phyloP scores from a whole-genome alignment of 768 basidiomycete species.

The Tylopilus felleus region DNA sequence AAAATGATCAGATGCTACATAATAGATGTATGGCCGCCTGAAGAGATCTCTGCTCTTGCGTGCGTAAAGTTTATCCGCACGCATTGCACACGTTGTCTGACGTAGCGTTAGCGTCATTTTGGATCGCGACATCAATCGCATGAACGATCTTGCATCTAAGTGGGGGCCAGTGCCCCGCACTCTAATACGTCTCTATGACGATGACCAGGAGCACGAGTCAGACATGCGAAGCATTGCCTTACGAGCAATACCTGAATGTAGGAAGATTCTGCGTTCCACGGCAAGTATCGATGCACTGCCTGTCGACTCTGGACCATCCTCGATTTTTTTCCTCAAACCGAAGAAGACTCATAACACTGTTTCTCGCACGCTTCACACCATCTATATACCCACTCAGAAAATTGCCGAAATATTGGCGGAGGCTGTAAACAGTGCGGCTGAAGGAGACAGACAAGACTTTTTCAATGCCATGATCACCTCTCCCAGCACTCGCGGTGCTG shows the following conservation, averaged over 20 bases:
- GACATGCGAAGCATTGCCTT: not conserved
- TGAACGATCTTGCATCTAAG: constrained; percentile 1
- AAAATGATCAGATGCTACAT: not conserved
- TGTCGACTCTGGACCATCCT: not conserved
- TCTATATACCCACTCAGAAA: not conserved
- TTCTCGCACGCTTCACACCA: not conserved
- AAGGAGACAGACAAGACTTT: constrained; percentile 3
- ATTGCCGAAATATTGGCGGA: not conserved
- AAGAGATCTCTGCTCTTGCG: constrained; percentile 5
- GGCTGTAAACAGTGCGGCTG: not conserved
- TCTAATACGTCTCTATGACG: not conserved
- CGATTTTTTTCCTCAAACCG: constrained; percentile 1
- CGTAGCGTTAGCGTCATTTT: not conserved
- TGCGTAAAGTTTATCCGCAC: not conserved
- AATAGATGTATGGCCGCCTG: not conserved
- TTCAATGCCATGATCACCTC: constrained; percentile 1
- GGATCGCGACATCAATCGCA: not conserved
- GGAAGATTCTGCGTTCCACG: not conserved
- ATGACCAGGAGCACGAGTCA: not conserved
- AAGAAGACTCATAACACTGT: not conserved
- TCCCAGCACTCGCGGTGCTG: not conserved
- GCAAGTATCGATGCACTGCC: not conserved
- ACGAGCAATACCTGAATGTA: not conserved
- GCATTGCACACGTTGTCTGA: not conserved
- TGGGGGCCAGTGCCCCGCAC: constrained; percentile 1